Percentiles rank a stretch among this genome's conserved stretches.
These are phyloP conservation scores for Phytophthora sansomeana DNA, from an alignment of 352 stramenopile species.

Conservation along the genomic window DNA sequence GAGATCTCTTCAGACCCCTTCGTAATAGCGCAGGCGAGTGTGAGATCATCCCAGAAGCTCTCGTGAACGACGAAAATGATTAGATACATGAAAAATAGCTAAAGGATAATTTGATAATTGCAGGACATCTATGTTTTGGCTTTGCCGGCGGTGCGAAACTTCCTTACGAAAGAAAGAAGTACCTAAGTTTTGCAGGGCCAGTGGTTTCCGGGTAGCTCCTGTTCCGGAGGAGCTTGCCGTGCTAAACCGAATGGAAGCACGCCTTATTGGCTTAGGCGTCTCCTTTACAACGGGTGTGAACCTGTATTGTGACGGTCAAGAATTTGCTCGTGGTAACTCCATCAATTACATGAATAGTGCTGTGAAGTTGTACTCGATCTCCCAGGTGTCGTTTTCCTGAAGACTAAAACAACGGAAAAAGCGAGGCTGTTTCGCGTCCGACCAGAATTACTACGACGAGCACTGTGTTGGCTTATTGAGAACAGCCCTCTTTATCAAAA, in stretches of 20 bases:
- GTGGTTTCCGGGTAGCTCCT: conserved; percentile 7
- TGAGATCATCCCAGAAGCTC: no score
- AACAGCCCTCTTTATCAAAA: not conserved
- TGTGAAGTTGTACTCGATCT: no score
- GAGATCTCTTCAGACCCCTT: no score
- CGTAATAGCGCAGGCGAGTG: no score
- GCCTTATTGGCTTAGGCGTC: conserved; percentile 13
- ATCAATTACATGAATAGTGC: conserved; percentile 23
- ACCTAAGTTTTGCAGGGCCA: conserved; percentile 17
- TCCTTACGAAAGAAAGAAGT: not conserved
- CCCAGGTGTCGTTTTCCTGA: no score
- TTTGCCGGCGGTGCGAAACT: conserved; percentile 9
- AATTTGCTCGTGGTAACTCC: conserved; percentile 18
- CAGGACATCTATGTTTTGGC: not conserved
- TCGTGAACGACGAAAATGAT: no score
- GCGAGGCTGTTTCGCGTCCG: no score
- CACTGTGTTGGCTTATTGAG: not conserved
- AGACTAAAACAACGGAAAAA: no score
- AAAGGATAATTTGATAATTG: no score
- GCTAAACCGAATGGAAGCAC: conserved; percentile 11
- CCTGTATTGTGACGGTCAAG: conserved; percentile 14
- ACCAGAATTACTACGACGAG: not conserved
- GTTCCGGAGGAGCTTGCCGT: conserved; percentile 8
- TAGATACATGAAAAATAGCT: no score
- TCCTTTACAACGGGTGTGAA: conserved; percentile 19